phyloP scores from a whole-genome alignment of 1,284 basidiomycete species.

The Xerocomus amazonicus region DNA sequence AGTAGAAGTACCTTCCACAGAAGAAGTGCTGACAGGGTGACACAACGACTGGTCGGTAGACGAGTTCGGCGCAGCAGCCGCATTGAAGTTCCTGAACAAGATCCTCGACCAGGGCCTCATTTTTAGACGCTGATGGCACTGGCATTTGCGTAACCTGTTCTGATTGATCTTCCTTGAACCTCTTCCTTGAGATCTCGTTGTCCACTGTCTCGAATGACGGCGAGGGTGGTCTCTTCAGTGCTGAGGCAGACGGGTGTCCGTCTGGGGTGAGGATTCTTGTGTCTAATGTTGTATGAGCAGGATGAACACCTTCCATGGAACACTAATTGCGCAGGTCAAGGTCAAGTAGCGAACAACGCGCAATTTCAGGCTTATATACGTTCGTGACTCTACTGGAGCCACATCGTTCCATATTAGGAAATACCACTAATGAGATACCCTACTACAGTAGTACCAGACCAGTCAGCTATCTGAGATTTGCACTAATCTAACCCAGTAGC shows the following conservation, averaged over 20 bases:
- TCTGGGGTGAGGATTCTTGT: conserved; percentile 4
- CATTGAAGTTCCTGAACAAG: conserved; percentile 72
- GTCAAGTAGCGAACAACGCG: conserved; percentile 15
- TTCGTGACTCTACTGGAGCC: conserved; percentile 16
- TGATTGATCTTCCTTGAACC: conserved; percentile 48
- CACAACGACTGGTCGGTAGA: conserved; percentile 73
- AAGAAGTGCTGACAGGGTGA: conserved; percentile 81
- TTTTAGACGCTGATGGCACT: conserved; percentile 20
- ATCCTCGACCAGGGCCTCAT: conserved; percentile 49
- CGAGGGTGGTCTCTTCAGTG: conserved; percentile 64
- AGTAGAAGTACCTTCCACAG: conserved; percentile 64
- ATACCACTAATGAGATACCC: conserved; percentile 10
- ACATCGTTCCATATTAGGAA: conserved; percentile 25
- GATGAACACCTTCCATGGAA: conserved; percentile 22
- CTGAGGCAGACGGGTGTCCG: conserved; percentile 24
- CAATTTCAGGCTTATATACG: conserved; percentile 24
- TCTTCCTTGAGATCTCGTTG: conserved; percentile 52
- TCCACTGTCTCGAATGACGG: conserved; percentile 52
- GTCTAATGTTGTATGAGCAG: neutral
- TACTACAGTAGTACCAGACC: neutral
- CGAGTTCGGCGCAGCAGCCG: conserved; percentile 75
- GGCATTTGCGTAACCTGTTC: conserved; percentile 12
- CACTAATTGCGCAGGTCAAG: conserved; percentile 18
- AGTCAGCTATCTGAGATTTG: conserved; percentile 32
- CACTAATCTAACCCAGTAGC: conserved; percentile 37